phyloP scores from a whole-genome alignment of 2,329 filamentous ascomycete genomes.

The Amesomyces nigricolor region DNA sequence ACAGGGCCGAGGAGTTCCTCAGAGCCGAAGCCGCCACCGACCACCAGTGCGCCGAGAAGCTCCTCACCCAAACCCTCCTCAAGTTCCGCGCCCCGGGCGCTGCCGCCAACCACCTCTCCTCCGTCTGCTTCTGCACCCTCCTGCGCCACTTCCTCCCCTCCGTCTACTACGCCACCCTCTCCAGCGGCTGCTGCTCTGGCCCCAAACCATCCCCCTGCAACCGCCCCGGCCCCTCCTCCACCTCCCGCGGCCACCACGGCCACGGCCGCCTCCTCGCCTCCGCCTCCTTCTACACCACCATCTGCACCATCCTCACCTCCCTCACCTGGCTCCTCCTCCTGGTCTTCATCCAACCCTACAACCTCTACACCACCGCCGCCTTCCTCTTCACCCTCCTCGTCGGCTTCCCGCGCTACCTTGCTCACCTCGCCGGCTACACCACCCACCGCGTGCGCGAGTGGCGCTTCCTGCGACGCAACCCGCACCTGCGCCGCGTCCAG shows the following conservation, averaged over 20 bases:
- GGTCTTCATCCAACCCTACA: slow-evolving; percentile 19
- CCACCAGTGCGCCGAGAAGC: slow-evolving; percentile 1
- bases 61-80: slow-evolving; percentile 9
- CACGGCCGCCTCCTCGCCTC: slow-evolving; percentile 17
- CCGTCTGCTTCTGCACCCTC: slow-evolving; percentile 23
- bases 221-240: not conserved
- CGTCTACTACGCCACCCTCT: slow-evolving; percentile 12
- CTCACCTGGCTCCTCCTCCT: slow-evolving; percentile 23
- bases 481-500: not conserved
- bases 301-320: slow-evolving; percentile 24
- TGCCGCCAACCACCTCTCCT: not conserved
- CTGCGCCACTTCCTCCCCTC: slow-evolving; percentile 17
- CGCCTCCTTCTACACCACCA: not conserved
- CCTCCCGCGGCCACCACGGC: slow-evolving; percentile 20
- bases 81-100: not conserved
- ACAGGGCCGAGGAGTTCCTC: not conserved
- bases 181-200: slow-evolving; percentile 16
- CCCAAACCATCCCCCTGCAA: not conserved
- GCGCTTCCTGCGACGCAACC: not conserved
- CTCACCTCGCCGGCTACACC: not conserved
- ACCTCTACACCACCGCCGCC: slow-evolving; percentile 8
- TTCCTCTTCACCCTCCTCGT: slow-evolving; percentile 7
- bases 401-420: slow-evolving; percentile 7
- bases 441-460: not conserved
- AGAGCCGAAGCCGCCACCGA: not conserved